A percentile compares a stretch with the other conserved stretches of the same genome.
Evolutionary conservation across 176 grass and related monocot genomes (phyloP).

Genomic region (Pharus latifolius): DNA sequence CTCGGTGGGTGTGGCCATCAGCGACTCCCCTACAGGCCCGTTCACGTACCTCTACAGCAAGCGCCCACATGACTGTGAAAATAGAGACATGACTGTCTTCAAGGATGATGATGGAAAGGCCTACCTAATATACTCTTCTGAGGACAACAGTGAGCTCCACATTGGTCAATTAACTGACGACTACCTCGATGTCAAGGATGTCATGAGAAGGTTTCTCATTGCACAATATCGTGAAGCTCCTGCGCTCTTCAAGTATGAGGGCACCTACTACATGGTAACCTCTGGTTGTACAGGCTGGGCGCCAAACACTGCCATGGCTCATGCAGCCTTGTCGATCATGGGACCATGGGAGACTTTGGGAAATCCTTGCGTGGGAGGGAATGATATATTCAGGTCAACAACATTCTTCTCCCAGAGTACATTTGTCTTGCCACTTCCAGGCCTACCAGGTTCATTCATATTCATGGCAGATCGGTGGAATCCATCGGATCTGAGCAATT

Average conservation of each 20-base stretch:
- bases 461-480: constrained; percentile 99
- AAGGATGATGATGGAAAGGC: constrained; percentile 92
- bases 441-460: constrained; percentile 66
- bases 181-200: constrained; percentile 61
- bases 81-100: constrained; percentile 94
- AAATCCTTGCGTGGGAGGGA: constrained; percentile 80
- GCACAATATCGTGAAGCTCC: constrained; percentile 79
- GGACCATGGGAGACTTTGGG: constrained; percentile 92
- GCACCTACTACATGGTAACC: constrained; percentile 94
- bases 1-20: constrained; percentile 62
- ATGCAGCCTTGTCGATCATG: constrained; percentile 69
- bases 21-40: constrained; percentile 56
- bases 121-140: constrained; percentile 87
- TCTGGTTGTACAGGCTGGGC: constrained; percentile 93
- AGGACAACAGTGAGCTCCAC: constrained; percentile 91
- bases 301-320: constrained; percentile 70
- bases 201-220: constrained; percentile 54
- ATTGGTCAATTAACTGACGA: constrained; percentile 69
- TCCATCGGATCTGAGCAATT: constrained; percentile 68
- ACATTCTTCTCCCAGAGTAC: constrained; percentile 96
- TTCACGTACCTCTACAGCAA: constrained; percentile 88
- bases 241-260: constrained; percentile 64
- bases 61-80: constrained; percentile 72
- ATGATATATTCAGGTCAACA: constrained; percentile 59
- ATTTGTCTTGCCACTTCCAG: constrained; percentile 67